Conservation (phyloP, 78 protist genomes). For the Corallochytrium limacisporum region DNA sequence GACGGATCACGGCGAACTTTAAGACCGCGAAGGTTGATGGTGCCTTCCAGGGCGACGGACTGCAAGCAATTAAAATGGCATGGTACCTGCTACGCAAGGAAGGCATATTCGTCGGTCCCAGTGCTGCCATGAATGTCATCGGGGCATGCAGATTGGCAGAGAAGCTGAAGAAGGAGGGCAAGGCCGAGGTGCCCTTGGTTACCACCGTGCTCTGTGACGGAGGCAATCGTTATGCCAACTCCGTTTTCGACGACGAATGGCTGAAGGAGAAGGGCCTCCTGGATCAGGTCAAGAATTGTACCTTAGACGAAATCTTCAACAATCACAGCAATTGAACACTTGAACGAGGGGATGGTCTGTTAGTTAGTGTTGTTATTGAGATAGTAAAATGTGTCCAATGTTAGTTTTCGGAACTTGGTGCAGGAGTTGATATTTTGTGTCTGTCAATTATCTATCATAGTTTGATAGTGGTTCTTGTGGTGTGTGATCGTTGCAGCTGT, state of each 20-base stretch:
- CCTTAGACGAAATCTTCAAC: neutral
- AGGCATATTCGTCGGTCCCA: slow-evolving; percentile 63
- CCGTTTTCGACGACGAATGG: slow-evolving; percentile 31
- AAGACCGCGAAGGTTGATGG: slow-evolving; percentile 33
- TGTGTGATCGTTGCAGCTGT: neutral
- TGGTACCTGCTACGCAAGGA: slow-evolving; percentile 42
- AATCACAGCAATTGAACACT: neutral
- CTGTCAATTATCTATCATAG: neutral
- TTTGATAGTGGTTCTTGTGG: neutral
- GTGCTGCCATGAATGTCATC: slow-evolving; percentile 49
- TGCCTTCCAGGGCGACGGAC: slow-evolving; percentile 40
- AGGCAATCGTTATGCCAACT: slow-evolving; percentile 41
- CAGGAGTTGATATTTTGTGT: neutral
- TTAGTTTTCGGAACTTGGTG: neutral
- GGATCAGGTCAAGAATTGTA: too few species aligned
- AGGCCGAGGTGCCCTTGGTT: slow-evolving; percentile 19
- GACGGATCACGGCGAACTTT: slow-evolving; percentile 43
- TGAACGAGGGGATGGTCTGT: neutral
- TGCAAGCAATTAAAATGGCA: slow-evolving; percentile 55
- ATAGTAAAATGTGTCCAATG: neutral
- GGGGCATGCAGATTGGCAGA: slow-evolving; percentile 57
- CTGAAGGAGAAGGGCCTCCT: neutral
- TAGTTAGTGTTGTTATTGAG: neutral
- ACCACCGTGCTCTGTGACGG: slow-evolving; percentile 59
- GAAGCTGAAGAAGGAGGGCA: slow-evolving; percentile 46